phyloP scores from a whole-genome alignment of 176 grass and related monocot species.

The Chrysopogon serrulatus region DNA sequence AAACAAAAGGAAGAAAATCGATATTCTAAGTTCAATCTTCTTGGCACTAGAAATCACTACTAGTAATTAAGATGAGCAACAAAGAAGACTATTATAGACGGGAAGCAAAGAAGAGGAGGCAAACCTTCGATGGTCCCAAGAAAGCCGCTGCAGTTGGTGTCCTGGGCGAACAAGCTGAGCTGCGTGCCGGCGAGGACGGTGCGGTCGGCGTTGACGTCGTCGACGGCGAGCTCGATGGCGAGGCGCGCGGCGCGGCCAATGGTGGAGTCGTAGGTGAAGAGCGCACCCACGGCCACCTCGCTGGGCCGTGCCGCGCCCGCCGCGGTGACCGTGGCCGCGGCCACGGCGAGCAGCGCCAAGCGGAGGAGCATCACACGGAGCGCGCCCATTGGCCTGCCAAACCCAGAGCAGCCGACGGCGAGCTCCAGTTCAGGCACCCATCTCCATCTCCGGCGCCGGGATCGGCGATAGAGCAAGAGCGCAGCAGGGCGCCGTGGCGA shows the following conservation, averaged over 20 bases:
- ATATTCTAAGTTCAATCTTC: neutral
- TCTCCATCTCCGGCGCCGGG: neutral
- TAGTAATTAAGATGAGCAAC: neutral
- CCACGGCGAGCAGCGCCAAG: neutral
- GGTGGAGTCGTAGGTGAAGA: constrained; percentile 74
- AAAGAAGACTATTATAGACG: neutral
- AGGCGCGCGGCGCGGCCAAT: constrained; percentile 66
- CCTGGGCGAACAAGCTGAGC: constrained; percentile 51
- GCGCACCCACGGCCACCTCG: constrained; percentile 45
- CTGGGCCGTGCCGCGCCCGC: constrained; percentile 28
- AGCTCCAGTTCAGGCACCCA: neutral
- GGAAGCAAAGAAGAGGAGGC: neutral
- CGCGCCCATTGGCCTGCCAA: constrained; percentile 12
- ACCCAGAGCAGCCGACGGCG: neutral
- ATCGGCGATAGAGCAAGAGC: neutral
- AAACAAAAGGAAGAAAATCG: neutral
- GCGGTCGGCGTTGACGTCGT: constrained; percentile 70
- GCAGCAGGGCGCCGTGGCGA: neutral
- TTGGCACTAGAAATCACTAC: neutral
- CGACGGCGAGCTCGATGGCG: constrained; percentile 67
- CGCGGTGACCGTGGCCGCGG: neutral
- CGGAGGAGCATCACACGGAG: neutral
- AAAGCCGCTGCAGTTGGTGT: constrained; percentile 90
- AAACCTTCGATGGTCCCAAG: constrained; percentile 71
- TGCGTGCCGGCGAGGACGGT: constrained; percentile 52